Conservation (phyloP, 495 filamentous ascomycete species). For the Daldinia concentrica region DNA sequence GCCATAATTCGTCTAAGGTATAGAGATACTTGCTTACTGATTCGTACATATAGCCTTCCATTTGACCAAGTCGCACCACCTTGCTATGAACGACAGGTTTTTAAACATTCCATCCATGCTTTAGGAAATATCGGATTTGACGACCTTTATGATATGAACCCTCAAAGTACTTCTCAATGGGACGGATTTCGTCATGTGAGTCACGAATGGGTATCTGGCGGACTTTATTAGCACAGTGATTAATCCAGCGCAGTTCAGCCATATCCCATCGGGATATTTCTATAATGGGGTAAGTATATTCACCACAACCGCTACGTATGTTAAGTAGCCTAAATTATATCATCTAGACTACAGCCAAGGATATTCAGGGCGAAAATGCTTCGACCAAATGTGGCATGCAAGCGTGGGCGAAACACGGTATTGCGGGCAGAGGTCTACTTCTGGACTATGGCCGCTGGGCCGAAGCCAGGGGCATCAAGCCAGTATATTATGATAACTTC, state of each 20-base stretch:
- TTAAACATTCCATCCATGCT: constrained; percentile 57
- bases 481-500: constrained; percentile 53
- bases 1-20: not conserved
- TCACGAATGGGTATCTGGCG: not conserved
- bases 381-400: constrained; percentile 43
- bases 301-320: not conserved
- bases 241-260: constrained; percentile 46
- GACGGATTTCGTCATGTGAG: constrained; percentile 71
- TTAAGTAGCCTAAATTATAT: not conserved
- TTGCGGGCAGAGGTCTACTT: constrained; percentile 60
- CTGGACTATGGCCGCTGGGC: constrained; percentile 52
- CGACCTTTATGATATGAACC: constrained; percentile 72
- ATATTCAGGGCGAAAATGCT: constrained; percentile 42
- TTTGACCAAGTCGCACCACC: constrained; percentile 60
- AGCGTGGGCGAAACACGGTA: constrained; percentile 50
- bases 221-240: not conserved
- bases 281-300: constrained; percentile 59
- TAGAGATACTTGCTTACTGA: constrained; percentile 1
- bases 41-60: constrained; percentile 57
- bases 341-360: constrained; percentile 48
- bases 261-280: constrained; percentile 53
- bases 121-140: constrained; percentile 64
- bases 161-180: constrained; percentile 76
- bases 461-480: constrained; percentile 55
- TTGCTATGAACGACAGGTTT: constrained; percentile 47